Percentiles rank a stretch among this genome's conserved stretches.
phyloP scores from a whole-genome alignment of 2,329 filamentous ascomycete species.

The Calonectria pteridis region DNA sequence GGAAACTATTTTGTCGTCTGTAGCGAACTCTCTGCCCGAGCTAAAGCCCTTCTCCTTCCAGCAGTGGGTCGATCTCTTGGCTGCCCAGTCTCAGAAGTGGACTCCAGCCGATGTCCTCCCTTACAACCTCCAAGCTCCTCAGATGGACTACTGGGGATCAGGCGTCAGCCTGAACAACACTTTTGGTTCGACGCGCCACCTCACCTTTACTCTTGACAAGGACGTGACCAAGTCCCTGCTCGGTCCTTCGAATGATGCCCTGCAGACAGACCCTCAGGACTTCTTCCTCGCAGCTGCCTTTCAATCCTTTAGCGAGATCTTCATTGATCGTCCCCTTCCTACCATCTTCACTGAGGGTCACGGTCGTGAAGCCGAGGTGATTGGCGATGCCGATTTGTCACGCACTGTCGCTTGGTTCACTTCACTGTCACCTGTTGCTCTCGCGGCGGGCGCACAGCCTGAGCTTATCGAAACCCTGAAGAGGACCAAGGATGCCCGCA shows the following conservation, averaged over 20 bases:
- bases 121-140: neutral
- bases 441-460: neutral
- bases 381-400: constrained; percentile 44
- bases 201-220: constrained; percentile 2
- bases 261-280: constrained; percentile 51
- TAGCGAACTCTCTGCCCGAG: constrained; percentile 20
- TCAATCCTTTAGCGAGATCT: constrained; percentile 44
- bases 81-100: neutral
- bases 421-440: constrained; percentile 47
- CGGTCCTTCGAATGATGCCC: constrained; percentile 31
- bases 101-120: neutral
- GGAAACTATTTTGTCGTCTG: constrained; percentile 49
- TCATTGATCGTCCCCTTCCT: constrained; percentile 45
- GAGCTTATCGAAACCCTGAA: constrained; percentile 31
- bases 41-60: constrained; percentile 54
- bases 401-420: constrained; percentile 56
- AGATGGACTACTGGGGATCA: neutral
- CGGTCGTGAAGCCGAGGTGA: constrained; percentile 49
- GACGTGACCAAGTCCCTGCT: neutral
- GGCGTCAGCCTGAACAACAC: neutral
- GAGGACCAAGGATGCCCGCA: constrained; percentile 36
- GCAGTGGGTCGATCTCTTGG: constrained; percentile 43
- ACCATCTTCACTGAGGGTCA: constrained; percentile 52
- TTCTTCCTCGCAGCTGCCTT: constrained; percentile 49
- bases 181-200: neutral